phyloP scores from a whole-genome alignment of 2,329 filamentous ascomycete species.

The Talaromyces funiculosus region DNA sequence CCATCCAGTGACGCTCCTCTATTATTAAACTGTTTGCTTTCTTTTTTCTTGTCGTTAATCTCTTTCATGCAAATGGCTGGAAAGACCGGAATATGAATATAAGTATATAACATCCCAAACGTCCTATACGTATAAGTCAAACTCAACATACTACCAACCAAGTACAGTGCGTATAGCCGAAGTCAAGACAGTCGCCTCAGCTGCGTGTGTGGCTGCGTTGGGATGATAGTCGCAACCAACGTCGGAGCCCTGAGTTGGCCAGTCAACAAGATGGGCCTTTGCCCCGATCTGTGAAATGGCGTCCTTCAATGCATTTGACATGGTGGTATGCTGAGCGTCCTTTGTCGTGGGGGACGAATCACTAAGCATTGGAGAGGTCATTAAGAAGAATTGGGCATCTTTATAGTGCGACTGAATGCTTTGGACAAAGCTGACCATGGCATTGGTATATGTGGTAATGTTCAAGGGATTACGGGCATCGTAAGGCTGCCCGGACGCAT shows the following conservation, averaged over 20 bases:
- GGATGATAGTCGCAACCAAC: conserved; percentile 10
- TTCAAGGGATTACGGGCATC: not conserved
- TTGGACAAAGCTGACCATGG: conserved; percentile 7
- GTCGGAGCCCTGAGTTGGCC: conserved; percentile 8
- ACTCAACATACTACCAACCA: not conserved
- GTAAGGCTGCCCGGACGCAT: conserved; percentile 1
- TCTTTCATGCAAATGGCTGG: not conserved
- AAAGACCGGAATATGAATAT: not conserved
- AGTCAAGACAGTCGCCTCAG: not conserved
- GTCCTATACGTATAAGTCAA: not conserved
- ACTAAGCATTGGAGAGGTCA: conserved; percentile 12
- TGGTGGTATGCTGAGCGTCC: conserved; percentile 7
- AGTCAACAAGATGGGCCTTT: conserved; percentile 9
- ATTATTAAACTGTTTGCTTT: not conserved
- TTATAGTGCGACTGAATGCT: conserved; percentile 5
- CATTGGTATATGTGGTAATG: not conserved
- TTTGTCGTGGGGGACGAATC: not conserved
- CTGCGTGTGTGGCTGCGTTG: conserved; percentile 7
- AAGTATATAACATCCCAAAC: not conserved
- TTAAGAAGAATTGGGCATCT: conserved; percentile 2
- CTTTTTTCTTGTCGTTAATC: not conserved
- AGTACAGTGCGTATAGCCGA: not conserved
- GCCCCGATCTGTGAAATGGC: not conserved
- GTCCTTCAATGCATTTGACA: not conserved
- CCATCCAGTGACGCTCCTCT: not conserved